Evolutionary conservation across 768 basidiomycete species (phyloP), one percentile per base, ranked within the genome.

Genomic region (Macrolepiota albuminosa): DNA sequence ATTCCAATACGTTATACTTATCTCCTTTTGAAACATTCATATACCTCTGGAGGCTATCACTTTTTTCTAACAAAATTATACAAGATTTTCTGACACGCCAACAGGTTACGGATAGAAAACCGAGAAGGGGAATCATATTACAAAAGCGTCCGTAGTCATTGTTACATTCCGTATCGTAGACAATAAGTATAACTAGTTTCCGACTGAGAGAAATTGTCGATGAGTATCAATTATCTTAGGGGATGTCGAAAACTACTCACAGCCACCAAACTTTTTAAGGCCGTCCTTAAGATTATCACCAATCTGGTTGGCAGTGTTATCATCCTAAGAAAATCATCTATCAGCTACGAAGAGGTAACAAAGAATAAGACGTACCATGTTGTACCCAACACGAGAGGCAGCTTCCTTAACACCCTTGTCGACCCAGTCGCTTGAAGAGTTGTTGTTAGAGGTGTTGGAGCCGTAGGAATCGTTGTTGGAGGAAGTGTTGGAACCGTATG

Each of bases 321-420:
- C 67, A 56, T 75, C 72, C 78, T 79, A 59, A 5, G 48, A 36
- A 18, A 43, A 3, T 43, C n/a, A n/a, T 43, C 11, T 4, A n/a
- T 33, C 13, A 46, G 24, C 4, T 4, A 31, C 24, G 26, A 50
- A 14, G 36, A 29, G 31, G 34, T 48, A 31, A 40, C 7, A 10
- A n/a, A 42, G 6, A 10, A 14, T 4, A 36, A 40, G 31, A 11
- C 36, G 16, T 58, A 84, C 81, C 16, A 83, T 7, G 60, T 80
- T 75, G 63, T 71, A 75, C 0, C 82, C 82, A 33, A 74, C 75
- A 66, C 77, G 74, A 58, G 70, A 57, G 7, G 80, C 76, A 31
- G 66, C 73, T 21, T 54, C 60, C 58, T 70, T 69, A 54, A 84
- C 68, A 47, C 79, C 76, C 59, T 71, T 67, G 62, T 71, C 64